Conservation (phyloP, 108 stramenopile species). For the Nannochloropsis salina region DNA sequence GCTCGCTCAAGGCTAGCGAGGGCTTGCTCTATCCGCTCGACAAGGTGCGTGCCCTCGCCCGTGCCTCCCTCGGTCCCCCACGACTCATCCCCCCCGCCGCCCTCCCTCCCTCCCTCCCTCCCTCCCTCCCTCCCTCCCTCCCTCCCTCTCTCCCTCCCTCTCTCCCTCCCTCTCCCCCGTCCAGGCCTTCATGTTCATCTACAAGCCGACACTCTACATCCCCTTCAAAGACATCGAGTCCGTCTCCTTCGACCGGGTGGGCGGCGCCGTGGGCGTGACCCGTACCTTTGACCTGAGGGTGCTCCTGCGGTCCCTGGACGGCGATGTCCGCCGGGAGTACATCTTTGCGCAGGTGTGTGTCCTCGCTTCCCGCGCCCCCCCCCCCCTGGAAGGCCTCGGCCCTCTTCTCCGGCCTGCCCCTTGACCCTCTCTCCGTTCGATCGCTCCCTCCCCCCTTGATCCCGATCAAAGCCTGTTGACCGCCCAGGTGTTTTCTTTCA, state of each 20-base stretch:
- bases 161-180: not conserved
- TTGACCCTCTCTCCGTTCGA: too few relatives aligned
- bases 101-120: conserved; percentile 10
- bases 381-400: too few relatives aligned
- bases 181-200: conserved; percentile 94
- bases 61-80: not conserved
- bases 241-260: conserved; percentile 92
- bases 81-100: not conserved
- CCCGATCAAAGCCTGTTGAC: too few relatives aligned
- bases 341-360: conserved; percentile 1
- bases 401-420: too few relatives aligned
- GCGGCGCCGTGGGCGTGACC: conserved; percentile 53
- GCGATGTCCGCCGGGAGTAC: not conserved
- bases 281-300: conserved; percentile 13
- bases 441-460: too few relatives aligned
- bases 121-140: not conserved
- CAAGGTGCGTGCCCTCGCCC: conserved; percentile 50
- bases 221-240: conserved; percentile 91
- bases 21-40: conserved; percentile 95
- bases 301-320: not conserved
- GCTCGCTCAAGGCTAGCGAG: conserved; percentile 74
- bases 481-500: too few relatives aligned
- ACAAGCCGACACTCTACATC: conserved; percentile 95
- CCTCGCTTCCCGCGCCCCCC: too few relatives aligned
- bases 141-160: not conserved